These are phyloP conservation scores for Ceratonia siliqua DNA, from an alignment of 306 rosid species.

Conservation along the genomic window DNA sequence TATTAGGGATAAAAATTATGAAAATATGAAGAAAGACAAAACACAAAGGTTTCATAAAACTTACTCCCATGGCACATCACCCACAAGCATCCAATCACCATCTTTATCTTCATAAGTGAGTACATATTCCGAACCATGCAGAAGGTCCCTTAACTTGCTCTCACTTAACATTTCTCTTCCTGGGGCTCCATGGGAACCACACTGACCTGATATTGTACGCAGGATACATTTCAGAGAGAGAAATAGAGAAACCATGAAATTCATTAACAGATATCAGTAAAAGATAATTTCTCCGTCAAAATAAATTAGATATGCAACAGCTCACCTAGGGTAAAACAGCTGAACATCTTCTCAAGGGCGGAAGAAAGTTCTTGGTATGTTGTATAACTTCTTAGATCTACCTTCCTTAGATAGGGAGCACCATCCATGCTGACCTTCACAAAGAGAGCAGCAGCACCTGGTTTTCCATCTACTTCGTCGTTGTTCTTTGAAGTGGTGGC, in stretches of 20 bases:
- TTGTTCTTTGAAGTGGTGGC: slow-evolving; percentile 75
- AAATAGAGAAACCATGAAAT: background rate
- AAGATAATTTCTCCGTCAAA: background rate
- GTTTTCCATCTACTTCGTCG: slow-evolving; percentile 92
- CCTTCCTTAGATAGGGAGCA: slow-evolving; percentile 97
- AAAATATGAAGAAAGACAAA: background rate
- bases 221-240: slow-evolving; percentile 4
- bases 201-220: slow-evolving; percentile 64
- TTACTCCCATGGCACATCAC: slow-evolving; percentile 99
- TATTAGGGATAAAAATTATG: background rate
- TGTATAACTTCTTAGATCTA: slow-evolving; percentile 78
- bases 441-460: slow-evolving; percentile 75
- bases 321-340: slow-evolving; percentile 90
- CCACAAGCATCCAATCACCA: slow-evolving; percentile 99
- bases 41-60: slow-evolving; percentile 32
- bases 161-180: slow-evolving; percentile 81
- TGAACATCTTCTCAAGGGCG: slow-evolving; percentile 97
- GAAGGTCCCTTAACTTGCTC: slow-evolving; percentile 93
- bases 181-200: slow-evolving; percentile 81
- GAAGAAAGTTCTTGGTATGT: slow-evolving; percentile 85
- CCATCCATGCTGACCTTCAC: slow-evolving; percentile 99
- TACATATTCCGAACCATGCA: slow-evolving; percentile 93
- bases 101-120: slow-evolving; percentile 92
- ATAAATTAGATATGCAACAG: slow-evolving; percentile 2
- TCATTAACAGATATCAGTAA: background rate